These are phyloP conservation scores for Whalleya microplaca DNA, from an alignment of 2,329 filamentous ascomycete genomes.

Conservation along the genomic window DNA sequence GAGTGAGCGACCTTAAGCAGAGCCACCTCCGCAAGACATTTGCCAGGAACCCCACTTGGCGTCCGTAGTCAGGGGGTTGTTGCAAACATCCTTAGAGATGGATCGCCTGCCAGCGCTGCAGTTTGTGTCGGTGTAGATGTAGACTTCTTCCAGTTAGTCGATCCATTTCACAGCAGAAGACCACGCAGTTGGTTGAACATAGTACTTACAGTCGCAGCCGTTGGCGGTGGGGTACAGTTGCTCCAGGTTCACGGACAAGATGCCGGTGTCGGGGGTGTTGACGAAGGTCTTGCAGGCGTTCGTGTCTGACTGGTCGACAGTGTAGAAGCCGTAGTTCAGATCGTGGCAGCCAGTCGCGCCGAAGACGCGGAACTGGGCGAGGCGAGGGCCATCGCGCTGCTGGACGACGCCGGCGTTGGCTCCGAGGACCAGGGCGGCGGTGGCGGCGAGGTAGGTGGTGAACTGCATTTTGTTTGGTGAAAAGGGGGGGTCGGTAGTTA, in stretches of 20 bases:
- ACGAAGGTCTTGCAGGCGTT: slow-evolving; percentile 50
- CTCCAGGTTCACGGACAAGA: slow-evolving; percentile 27
- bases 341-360: slow-evolving; percentile 28
- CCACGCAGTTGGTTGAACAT: neutral
- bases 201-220: slow-evolving; percentile 32
- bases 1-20: slow-evolving; percentile 1
- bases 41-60: slow-evolving; percentile 19
- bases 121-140: slow-evolving; percentile 18
- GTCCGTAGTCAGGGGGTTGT: slow-evolving; percentile 1
- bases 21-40: slow-evolving; percentile 17
- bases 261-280: slow-evolving; percentile 53
- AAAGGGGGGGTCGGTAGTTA: neutral
- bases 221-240: slow-evolving; percentile 14
- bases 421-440: slow-evolving; percentile 26
- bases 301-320: slow-evolving; percentile 29
- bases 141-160: slow-evolving; percentile 16
- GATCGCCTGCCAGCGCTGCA: slow-evolving; percentile 12
- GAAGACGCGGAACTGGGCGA: slow-evolving; percentile 36
- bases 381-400: slow-evolving; percentile 29
- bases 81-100: slow-evolving; percentile 7
- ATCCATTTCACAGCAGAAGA: too few species aligned
- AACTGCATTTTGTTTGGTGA: slow-evolving; percentile 33
- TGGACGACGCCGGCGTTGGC: slow-evolving; percentile 24
- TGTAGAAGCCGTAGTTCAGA: slow-evolving; percentile 33
- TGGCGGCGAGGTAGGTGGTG: slow-evolving; percentile 27